These are phyloP conservation scores for Pisolithus thermaeus DNA, from an alignment of 1,284 basidiomycete genomes.

Conservation along the genomic window DNA sequence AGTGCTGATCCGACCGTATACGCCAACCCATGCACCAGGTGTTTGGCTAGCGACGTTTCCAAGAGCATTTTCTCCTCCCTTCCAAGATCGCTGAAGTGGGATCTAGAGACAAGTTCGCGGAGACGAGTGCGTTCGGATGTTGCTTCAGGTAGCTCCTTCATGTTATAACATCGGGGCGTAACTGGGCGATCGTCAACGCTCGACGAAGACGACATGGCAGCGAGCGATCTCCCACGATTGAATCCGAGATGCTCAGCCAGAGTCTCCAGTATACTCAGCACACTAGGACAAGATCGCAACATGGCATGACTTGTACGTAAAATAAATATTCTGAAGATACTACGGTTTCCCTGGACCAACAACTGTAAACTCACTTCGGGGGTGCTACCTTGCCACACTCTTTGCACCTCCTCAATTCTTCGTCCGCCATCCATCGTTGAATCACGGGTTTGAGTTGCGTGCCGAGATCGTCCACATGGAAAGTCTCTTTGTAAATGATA, in stretches of 20 bases:
- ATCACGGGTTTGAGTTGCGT: constrained; percentile 94
- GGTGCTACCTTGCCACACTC: constrained; percentile 66
- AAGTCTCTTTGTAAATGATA: constrained; percentile 80
- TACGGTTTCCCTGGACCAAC: neutral
- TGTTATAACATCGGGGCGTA: constrained; percentile 35
- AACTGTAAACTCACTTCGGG: constrained; percentile 40
- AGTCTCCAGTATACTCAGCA: too few relatives aligned
- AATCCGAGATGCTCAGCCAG: too few relatives aligned
- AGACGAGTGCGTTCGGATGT: constrained; percentile 29
- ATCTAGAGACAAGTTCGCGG: constrained; percentile 6
- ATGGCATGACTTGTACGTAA: too few relatives aligned
- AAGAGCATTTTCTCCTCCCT: constrained; percentile 9
- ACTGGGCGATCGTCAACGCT: constrained; percentile 4
- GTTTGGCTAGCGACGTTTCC: constrained; percentile 31
- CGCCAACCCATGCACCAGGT: constrained; percentile 47
- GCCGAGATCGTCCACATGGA: constrained; percentile 89
- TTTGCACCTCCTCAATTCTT: constrained; percentile 61
- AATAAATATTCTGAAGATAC: neutral
- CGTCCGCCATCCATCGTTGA: constrained; percentile 64
- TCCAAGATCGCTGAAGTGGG: constrained; percentile 3
- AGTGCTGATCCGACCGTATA: constrained; percentile 54
- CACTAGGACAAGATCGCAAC: too few relatives aligned
- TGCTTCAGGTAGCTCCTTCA: constrained; percentile 38
- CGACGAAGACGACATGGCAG: neutral
- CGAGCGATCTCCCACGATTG: too few relatives aligned